These are phyloP conservation scores for Massariosphaeria phaeospora DNA, from an alignment of 495 filamentous ascomycete genomes.

Conservation along the genomic window DNA sequence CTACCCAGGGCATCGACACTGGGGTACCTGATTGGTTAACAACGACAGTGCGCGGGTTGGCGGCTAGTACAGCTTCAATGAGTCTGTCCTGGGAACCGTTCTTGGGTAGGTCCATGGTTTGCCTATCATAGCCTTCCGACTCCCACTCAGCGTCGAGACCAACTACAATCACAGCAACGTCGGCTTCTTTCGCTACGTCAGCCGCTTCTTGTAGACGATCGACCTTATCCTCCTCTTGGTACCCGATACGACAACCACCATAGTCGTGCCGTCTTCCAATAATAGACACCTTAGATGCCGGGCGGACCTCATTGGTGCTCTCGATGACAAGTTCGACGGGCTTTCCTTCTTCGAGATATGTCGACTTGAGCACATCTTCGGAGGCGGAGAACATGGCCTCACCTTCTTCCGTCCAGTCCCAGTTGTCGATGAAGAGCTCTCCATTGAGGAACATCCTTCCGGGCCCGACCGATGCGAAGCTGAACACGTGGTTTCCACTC, in stretches of 20 bases:
- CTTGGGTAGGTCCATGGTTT: conserved; percentile 71
- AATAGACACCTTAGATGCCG: conserved; percentile 57
- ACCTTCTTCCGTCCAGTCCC: conserved; percentile 61
- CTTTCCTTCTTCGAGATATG: conserved; percentile 54
- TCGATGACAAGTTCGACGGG: conserved; percentile 55
- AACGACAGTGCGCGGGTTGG: conserved; percentile 69
- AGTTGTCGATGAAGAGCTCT: conserved; percentile 64
- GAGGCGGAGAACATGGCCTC: conserved; percentile 58
- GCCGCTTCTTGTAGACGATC: conserved; percentile 64
- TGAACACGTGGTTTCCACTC: conserved; percentile 32
- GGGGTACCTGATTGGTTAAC: conserved; percentile 83
- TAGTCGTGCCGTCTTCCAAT: conserved; percentile 51
- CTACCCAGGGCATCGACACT: conserved; percentile 77
- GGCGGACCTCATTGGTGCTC: conserved; percentile 54
- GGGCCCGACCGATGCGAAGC: conserved; percentile 35
- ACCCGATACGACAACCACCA: conserved; percentile 74
- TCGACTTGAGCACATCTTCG: conserved; percentile 56
- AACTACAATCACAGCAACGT: conserved; percentile 73
- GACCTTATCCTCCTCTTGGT: conserved; percentile 59
- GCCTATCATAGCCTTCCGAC: conserved; percentile 79
- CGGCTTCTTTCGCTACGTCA: conserved; percentile 55
- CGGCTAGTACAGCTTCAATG: conserved; percentile 61
- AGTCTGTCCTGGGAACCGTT: conserved; percentile 66
- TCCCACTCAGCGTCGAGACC: conserved; percentile 84
- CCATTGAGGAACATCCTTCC: conserved; percentile 33